These are phyloP conservation scores for Tetrapisispora namnaoensis DNA, from an alignment of 805 yeast species.

Conservation along the genomic window DNA sequence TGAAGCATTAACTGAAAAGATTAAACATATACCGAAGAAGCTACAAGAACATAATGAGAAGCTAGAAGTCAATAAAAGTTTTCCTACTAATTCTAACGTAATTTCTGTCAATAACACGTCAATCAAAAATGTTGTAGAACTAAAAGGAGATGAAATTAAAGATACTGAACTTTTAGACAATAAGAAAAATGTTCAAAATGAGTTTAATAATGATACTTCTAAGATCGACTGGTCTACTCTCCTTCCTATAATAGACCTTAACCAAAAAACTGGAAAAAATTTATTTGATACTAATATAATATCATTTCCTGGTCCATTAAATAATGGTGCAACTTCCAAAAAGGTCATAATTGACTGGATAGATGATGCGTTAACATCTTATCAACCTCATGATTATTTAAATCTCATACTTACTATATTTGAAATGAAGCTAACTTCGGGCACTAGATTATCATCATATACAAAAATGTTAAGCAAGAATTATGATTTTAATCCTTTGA, in stretches of 20 bases:
- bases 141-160: no score
- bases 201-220: not conserved
- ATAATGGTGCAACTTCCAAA: conserved; percentile 40
- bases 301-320: conserved; percentile 43
- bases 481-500: not conserved
- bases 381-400: not conserved
- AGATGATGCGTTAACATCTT: conserved; percentile 25
- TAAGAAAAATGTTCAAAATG: not conserved
- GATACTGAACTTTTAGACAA: not conserved
- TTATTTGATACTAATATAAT: conserved; percentile 6
- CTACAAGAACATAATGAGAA: no score
- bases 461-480: not conserved
- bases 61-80: no score
- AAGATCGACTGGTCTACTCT: not conserved
- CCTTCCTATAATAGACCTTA: not conserved
- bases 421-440: not conserved
- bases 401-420: not conserved
- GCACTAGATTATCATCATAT: not conserved
- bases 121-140: not conserved
- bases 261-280: not conserved
- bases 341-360: conserved; percentile 66
- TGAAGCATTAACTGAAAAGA: no score
- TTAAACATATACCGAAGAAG: no score
- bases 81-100: no score
- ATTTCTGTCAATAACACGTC: no score